Percentiles rank a stretch among this genome's conserved stretches.
Evolutionary conservation across 805 yeast genomes (phyloP).

Genomic region (Nakazawaea wyomingensis): DNA sequence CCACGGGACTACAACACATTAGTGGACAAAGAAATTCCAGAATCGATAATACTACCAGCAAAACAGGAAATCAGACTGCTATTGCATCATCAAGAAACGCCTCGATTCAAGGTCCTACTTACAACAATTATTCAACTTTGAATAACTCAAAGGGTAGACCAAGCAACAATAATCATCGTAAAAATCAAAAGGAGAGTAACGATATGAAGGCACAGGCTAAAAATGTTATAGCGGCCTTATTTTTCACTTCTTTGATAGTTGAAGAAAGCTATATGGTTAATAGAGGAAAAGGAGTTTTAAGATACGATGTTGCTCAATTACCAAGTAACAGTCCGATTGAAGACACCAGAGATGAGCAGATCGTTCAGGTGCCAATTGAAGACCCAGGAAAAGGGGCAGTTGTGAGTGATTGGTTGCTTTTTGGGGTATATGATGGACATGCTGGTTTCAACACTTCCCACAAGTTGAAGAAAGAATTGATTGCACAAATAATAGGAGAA

Average conservation of each 20-base stretch:
- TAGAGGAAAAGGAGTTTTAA: constrained; percentile 78
- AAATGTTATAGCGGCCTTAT: constrained; percentile 8
- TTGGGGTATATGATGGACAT: constrained; percentile 96
- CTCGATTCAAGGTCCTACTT: not conserved
- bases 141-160: not conserved
- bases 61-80: not conserved
- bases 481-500: constrained; percentile 72
- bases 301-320: constrained; percentile 87
- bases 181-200: not conserved
- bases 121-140: constrained; percentile 4
- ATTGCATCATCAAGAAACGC: not conserved
- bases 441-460: constrained; percentile 93
- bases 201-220: constrained; percentile 6
- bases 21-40: not conserved
- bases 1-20: not conserved
- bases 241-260: constrained; percentile 16
- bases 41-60: not conserved
- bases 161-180: not conserved
- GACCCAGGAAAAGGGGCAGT: constrained; percentile 47
- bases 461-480: constrained; percentile 74
- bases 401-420: constrained; percentile 81
- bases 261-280: constrained; percentile 80
- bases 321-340: constrained; percentile 93
- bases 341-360: constrained; percentile 84
- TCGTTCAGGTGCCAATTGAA: constrained; percentile 68